phyloP scores from a whole-genome alignment of 2,329 filamentous ascomycete genomes.

The Pezicula radicicola region DNA sequence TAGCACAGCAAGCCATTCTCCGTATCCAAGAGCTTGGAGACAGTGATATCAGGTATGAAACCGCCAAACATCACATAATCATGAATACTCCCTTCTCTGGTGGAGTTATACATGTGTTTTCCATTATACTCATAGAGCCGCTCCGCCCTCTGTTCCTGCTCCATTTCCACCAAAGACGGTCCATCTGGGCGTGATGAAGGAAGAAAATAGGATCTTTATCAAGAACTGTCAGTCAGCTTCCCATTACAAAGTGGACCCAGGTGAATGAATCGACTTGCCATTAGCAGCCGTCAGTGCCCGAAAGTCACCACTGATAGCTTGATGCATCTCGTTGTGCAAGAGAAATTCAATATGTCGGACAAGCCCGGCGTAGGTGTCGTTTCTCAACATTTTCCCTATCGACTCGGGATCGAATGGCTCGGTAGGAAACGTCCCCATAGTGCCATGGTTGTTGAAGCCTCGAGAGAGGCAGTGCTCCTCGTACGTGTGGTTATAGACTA shows the following conservation, averaged over 20 bases:
- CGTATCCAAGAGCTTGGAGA: constrained; percentile 22
- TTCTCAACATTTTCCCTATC: constrained; percentile 9
- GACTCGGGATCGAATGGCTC: constrained; percentile 5
- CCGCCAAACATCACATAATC: constrained; percentile 18
- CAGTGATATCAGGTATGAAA: constrained; percentile 13
- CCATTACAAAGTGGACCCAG: background rate
- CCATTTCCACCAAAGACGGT: constrained; percentile 30
- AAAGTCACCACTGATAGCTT: constrained; percentile 25
- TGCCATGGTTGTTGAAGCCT: constrained; percentile 14
- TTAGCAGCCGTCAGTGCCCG: constrained; percentile 22
- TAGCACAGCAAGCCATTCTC: constrained; percentile 22
- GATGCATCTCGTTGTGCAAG: constrained; percentile 26
- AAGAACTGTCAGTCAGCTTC: no score
- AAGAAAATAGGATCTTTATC: constrained; percentile 35
- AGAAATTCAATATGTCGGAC: constrained; percentile 21
- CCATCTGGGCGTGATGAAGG: constrained; percentile 24
- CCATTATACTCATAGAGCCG: constrained; percentile 15
- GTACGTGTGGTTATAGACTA: constrained; percentile 11
- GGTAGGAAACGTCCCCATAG: constrained; percentile 2
- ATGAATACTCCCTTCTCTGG: constrained; percentile 6
- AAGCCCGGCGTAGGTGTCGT: constrained; percentile 13
- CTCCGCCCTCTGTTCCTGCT: constrained; percentile 12
- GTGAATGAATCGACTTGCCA: constrained; percentile 16
- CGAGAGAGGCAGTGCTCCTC: constrained; percentile 25
- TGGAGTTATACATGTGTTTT: constrained; percentile 3